Percentiles rank a stretch among this genome's conserved stretches.
Conservation (phyloP, 345 rosid species). For the Lepidium aucheri region DNA sequence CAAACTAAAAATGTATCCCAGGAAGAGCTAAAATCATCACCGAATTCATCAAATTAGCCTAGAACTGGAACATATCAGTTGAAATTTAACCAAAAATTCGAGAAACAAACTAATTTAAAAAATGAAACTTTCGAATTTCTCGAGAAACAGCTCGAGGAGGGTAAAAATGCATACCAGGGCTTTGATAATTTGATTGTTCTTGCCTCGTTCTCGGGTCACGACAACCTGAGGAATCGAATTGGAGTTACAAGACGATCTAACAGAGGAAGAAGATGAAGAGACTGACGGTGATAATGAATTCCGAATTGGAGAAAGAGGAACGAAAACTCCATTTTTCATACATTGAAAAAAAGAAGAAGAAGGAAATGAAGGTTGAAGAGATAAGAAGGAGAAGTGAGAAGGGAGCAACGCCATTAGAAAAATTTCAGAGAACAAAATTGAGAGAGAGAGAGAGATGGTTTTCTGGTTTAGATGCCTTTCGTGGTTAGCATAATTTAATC, state of each 20-base stretch:
- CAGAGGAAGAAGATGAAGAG: constrained; percentile 5
- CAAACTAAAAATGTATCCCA: no score
- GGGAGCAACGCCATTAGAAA: constrained; percentile 27
- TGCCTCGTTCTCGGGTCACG: constrained; percentile 93
- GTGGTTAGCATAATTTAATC: no score
- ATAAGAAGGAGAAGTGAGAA: constrained; percentile 24
- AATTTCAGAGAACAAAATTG: constrained; percentile 21
- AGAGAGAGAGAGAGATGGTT: not conserved
- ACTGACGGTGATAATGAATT: not conserved
- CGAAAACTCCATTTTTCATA: not conserved
- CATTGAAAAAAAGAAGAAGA: constrained; percentile 11
- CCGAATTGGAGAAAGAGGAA: not conserved
- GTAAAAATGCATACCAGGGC: constrained; percentile 46
- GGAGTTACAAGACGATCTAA: constrained; percentile 21
- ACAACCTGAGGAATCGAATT: constrained; percentile 52
- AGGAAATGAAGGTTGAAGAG: constrained; percentile 14
- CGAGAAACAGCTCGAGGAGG: not conserved
- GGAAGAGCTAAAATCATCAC: no score
- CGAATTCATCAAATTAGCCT: no score
- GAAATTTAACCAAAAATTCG: no score
- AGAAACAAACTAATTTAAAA: not conserved
- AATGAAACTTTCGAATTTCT: not conserved
- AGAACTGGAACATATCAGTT: no score
- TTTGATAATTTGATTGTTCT: constrained; percentile 66
- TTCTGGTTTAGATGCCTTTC: no score